A percentile compares a stretch with the other conserved stretches of the same genome.
phyloP scores from a whole-genome alignment of 176 grass and related monocot genomes.

The Carex myosuroides region DNA sequence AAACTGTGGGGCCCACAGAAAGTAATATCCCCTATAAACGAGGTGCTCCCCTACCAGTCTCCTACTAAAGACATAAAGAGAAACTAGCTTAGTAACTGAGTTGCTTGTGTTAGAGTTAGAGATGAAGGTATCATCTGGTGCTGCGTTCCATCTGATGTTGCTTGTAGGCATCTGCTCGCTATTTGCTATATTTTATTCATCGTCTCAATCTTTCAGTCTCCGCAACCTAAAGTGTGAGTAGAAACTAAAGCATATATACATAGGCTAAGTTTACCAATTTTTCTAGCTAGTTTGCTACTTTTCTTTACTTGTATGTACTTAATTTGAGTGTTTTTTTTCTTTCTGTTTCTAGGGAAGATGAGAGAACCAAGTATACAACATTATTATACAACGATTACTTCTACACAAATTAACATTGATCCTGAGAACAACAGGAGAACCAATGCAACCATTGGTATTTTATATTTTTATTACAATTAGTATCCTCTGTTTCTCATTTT shows the following conservation, averaged over 20 bases:
- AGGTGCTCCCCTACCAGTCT: not conserved
- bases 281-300: too few species aligned
- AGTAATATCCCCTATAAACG: not conserved
- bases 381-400: too few species aligned
- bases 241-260: not conserved
- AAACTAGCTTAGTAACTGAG: not conserved
- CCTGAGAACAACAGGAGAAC: too few species aligned
- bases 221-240: not conserved
- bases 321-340: too few species aligned
- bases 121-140: not conserved
- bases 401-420: too few species aligned
- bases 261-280: not conserved
- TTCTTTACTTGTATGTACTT: too few species aligned
- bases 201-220: not conserved
- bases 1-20: too few species aligned
- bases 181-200: not conserved
- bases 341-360: too few species aligned
- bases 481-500: too few species aligned
- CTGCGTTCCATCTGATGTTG: not conserved
- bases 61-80: not conserved
- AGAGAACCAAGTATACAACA: too few species aligned
- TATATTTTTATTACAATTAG: too few species aligned
- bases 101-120: not conserved
- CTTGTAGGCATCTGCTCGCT: not conserved
- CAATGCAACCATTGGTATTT: too few species aligned